Percentiles rank a stretch among this genome's conserved stretches.
These are phyloP conservation scores for Sechiopsis laciniata DNA, from an alignment of 306 rosid species.

Conservation along the genomic window DNA sequence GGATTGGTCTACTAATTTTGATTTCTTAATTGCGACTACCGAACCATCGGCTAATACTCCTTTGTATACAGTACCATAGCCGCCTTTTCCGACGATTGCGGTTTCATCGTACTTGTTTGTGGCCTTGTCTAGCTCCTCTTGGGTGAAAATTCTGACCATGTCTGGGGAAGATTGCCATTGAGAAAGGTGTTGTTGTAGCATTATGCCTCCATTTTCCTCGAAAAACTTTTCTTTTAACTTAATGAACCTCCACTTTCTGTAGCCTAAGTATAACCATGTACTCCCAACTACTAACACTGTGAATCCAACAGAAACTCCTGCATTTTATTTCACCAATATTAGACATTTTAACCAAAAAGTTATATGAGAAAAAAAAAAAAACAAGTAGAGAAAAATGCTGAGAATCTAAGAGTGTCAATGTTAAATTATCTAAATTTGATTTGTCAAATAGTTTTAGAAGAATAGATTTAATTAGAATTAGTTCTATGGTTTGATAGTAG, in stretches of 20 bases:
- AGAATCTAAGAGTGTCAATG: no score
- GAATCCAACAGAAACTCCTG: constrained; percentile 26
- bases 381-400: no score
- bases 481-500: no score
- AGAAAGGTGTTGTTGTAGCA: constrained; percentile 31
- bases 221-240: constrained; percentile 29
- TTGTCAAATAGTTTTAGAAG: no score
- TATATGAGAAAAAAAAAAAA: no score
- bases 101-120: constrained; percentile 32
- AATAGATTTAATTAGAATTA: no score
- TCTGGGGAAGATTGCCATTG: constrained; percentile 7
- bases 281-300: constrained; percentile 4
- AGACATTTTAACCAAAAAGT: no score
- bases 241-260: constrained; percentile 30
- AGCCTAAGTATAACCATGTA: constrained; percentile 29
- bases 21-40: constrained; percentile 36
- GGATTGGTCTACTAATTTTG: constrained; percentile 27
- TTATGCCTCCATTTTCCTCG: constrained; percentile 34
- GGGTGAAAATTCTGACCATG: constrained; percentile 23
- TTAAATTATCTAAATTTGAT: no score
- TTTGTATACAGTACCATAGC: no score
- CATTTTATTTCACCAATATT: neutral
- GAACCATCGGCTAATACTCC: neutral
- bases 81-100: constrained; percentile 24
- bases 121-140: constrained; percentile 32